Percentiles rank a stretch among this genome's conserved stretches.
Conservation (phyloP, 441 rosid species). For the Daphne laureola region DNA sequence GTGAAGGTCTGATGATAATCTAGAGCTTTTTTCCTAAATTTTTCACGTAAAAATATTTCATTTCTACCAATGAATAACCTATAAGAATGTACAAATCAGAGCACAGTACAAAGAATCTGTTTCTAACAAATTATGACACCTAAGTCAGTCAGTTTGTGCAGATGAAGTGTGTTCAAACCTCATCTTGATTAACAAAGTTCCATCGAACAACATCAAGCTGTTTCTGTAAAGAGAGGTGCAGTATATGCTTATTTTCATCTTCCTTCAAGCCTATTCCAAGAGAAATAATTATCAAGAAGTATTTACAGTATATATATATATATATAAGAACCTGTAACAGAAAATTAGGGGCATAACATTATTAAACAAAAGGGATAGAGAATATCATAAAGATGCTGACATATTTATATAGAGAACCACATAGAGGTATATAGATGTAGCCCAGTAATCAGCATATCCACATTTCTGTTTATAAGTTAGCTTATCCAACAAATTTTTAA, state of each 20-base stretch:
- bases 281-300: conserved; percentile 10
- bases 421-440: neutral
- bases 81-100: neutral
- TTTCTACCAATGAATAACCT: neutral
- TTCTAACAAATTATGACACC: conserved; percentile 3
- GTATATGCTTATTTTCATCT: conserved; percentile 59
- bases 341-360: neutral
- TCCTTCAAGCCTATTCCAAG: conserved; percentile 34
- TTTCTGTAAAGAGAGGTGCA: conserved; percentile 46
- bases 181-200: conserved; percentile 82
- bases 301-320: neutral
- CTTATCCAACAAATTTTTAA: no score
- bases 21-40: neutral
- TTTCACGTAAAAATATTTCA: neutral
- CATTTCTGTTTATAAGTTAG: no score
- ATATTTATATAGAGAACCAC: neutral
- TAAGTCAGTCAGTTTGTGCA: conserved; percentile 7
- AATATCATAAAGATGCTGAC: neutral
- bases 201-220: conserved; percentile 70
- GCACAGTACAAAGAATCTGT: neutral
- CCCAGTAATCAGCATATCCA: no score
- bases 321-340: neutral
- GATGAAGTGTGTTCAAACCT: conserved; percentile 37
- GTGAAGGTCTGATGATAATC: neutral
- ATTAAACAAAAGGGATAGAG: neutral